Evolutionary conservation across 768 basidiomycete species (phyloP).

Genomic region (Thelephora ganbajun): DNA sequence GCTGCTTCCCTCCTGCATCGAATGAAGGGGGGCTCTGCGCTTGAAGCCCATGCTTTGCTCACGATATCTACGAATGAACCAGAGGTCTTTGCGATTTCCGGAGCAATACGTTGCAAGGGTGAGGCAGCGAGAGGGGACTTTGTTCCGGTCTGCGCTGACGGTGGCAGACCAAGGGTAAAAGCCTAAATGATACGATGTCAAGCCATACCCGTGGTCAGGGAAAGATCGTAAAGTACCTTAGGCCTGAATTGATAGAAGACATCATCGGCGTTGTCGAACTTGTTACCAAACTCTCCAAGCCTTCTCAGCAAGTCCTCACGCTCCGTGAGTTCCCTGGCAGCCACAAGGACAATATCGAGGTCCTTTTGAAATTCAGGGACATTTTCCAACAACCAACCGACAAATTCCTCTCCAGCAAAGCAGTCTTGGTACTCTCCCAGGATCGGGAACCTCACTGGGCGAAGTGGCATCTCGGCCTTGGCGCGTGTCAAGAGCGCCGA

Average conservation of each 20-base stretch:
- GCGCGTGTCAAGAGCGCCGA: constrained; percentile 62
- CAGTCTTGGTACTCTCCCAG: constrained; percentile 77
- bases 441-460: constrained; percentile 61
- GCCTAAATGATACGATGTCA: constrained; percentile 24
- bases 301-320: constrained; percentile 47
- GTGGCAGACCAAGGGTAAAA: constrained; percentile 33
- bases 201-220: neutral
- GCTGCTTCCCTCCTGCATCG: constrained; percentile 67
- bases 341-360: constrained; percentile 68
- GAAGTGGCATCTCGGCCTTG: constrained; percentile 53
- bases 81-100: constrained; percentile 54
- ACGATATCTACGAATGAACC: constrained; percentile 58
- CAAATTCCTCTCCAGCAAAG: constrained; percentile 84
- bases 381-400: constrained; percentile 67
- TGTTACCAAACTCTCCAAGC: constrained; percentile 73
- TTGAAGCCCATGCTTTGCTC: constrained; percentile 45
- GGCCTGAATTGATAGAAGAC: constrained; percentile 78
- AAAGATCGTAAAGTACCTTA: constrained; percentile 33
- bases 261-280: constrained; percentile 64
- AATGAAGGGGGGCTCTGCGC: constrained; percentile 53
- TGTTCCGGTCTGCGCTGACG: constrained; percentile 5
- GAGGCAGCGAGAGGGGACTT: constrained; percentile 11
- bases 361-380: constrained; percentile 68
- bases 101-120: constrained; percentile 27
- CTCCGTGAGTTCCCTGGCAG: constrained; percentile 38